phyloP scores from a whole-genome alignment of 331 rosid genomes.

The Phaseolus coccineus region DNA sequence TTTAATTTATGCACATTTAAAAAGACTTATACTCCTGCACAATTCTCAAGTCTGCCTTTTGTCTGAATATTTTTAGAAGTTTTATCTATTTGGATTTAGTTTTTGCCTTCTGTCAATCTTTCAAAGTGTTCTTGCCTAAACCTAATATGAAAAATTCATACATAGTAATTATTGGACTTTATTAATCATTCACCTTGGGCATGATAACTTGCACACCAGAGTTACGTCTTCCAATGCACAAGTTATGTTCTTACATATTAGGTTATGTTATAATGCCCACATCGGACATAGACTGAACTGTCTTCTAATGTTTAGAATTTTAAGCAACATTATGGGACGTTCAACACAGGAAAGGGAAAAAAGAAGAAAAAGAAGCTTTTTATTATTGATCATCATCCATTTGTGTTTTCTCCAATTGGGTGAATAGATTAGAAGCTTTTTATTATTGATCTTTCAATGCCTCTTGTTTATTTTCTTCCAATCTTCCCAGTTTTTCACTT shows the following conservation, averaged over 20 bases:
- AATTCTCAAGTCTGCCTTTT: not conserved
- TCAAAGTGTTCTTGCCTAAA: not conserved
- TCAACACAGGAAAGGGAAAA: not conserved
- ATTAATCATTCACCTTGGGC: not conserved
- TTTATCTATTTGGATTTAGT: slow-evolving; percentile 19
- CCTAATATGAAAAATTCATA: slow-evolving; percentile 1
- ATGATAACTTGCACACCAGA: too few species aligned
- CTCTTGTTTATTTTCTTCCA: not conserved
- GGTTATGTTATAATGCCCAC: too few species aligned
- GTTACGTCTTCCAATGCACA: too few species aligned
- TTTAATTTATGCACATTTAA: not conserved
- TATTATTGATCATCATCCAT: not conserved
- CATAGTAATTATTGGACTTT: not conserved
- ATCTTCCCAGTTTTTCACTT: not conserved
- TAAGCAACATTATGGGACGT: not conserved
- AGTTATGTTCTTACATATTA: too few species aligned
- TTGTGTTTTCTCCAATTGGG: slow-evolving; percentile 1
- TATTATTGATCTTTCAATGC: not conserved
- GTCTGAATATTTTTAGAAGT: not conserved
- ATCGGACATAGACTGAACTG: too few species aligned
- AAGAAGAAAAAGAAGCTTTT: too few species aligned
- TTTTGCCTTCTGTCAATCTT: slow-evolving; percentile 20
- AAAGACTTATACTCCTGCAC: not conserved
- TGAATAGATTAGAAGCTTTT: not conserved
- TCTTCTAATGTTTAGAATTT: not conserved